Base-by-base conservation (phyloP, 75 land plant species). In the Chamaecyparis obtusa region DNA sequence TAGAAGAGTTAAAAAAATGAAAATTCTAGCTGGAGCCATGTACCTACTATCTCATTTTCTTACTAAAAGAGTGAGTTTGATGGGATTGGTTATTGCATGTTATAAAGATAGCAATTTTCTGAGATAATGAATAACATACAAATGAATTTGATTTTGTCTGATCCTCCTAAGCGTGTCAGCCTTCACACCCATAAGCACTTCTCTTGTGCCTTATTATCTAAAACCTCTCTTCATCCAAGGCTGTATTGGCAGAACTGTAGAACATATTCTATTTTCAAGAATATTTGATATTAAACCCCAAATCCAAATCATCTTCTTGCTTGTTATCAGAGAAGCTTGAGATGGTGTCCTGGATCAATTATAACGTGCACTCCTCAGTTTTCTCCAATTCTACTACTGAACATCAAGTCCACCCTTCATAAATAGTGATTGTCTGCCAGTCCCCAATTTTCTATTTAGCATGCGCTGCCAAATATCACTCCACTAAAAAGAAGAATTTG, bases 231-330 rank as follows among this genome's bases (percentile, higher is more conserved):
- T 74, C 15, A 30, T 11, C 76, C 76, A 33, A 33, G 3, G 33
- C 76, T 11, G 7, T 33, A 74, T 74, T 30, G 76, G 37, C 76
- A 74, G 76, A 74, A 11, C 33, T 33, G 76, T 74, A 33, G 33
- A 74, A 74, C 33, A 30, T 74, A 35, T 74, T 74, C 15, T 10
- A 32, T 74, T 74, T 33, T 74, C 15, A 32, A n/a, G 36, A 8
- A 8, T 74, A 74, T 33, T 11, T 5, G 27, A 48, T 48, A 4
- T 67, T 32, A n/a, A 74, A 74, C 36, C 76, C 76, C 76, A 33
- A 74, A 74, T 74, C 15, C 76, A 74, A 74, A 74, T 21, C 32
- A 36, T 74, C 76, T 74, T 74, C 76, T 74, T 74, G 76, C 36
- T 33, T 74, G 76, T 33, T 74, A 74, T 33, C 33, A 74, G 15